Conservation (phyloP, 805 yeast species). For the Schwanniomyces yamadae region DNA sequence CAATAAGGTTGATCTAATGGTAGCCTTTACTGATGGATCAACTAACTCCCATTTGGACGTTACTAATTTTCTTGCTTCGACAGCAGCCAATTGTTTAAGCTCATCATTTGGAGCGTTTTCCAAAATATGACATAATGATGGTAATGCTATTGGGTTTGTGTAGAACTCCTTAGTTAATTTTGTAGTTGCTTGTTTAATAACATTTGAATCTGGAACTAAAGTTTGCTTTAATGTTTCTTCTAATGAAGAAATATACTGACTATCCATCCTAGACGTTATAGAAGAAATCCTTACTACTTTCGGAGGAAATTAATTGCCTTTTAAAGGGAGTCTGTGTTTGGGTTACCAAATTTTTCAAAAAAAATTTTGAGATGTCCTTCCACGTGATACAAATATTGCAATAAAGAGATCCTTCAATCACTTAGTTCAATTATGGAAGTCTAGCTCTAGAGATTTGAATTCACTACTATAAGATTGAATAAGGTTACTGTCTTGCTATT, state of each 20-base stretch:
- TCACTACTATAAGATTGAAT: too few relatives aligned
- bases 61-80: conserved; percentile 87
- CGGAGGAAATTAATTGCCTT: too few relatives aligned
- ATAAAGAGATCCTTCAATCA: too few relatives aligned
- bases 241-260: conserved; percentile 63
- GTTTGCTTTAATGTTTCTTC: conserved; percentile 79
- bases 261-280: conserved; percentile 53
- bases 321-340: not conserved
- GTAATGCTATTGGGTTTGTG: conserved; percentile 66
- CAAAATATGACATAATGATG: conserved; percentile 79
- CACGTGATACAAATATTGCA: conserved; percentile 6
- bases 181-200: conserved; percentile 79
- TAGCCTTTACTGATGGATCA: conserved; percentile 50
- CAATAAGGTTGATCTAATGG: conserved; percentile 68
- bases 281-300: not conserved
- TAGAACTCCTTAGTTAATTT: conserved; percentile 74
- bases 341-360: conserved; percentile 5
- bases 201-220: conserved; percentile 75
- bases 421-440: too few relatives aligned
- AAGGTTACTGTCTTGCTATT: too few relatives aligned
- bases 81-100: conserved; percentile 90
- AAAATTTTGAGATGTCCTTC: conserved; percentile 9
- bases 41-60: conserved; percentile 64
- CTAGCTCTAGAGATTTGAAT: too few relatives aligned
- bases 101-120: conserved; percentile 68